These are phyloP conservation scores for Colletotrichum limetticola DNA, from an alignment of 2,329 filamentous ascomycete genomes.

Conservation along the genomic window DNA sequence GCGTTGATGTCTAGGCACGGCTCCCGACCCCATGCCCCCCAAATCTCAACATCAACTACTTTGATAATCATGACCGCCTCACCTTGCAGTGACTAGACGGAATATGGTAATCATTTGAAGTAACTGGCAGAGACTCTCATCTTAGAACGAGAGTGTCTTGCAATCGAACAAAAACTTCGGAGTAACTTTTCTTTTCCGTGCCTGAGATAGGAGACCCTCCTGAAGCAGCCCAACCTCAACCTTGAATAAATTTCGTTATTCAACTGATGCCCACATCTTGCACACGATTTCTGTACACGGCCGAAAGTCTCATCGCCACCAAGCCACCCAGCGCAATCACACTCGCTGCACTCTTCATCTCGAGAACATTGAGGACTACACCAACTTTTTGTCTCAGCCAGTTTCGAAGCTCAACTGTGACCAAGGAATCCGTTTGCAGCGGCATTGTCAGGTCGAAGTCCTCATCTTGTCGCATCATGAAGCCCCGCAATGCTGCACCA, in stretches of 20 bases:
- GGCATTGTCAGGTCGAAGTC: background rate
- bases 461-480: conserved; percentile 35
- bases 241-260: background rate
- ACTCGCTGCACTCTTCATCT: conserved; percentile 21
- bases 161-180: no score
- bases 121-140: no score
- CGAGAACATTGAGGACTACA: conserved; percentile 22
- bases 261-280: background rate
- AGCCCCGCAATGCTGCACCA: conserved; percentile 5
- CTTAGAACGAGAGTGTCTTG: no score
- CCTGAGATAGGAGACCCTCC: no score
- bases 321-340: background rate
- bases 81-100: no score
- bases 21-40: no score
- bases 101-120: no score
- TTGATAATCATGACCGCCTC: no score
- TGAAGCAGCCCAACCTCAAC: background rate
- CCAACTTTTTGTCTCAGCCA: conserved; percentile 38
- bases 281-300: background rate
- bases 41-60: no score
- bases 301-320: conserved; percentile 6
- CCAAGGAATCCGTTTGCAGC: conserved; percentile 38
- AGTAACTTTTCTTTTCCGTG: no score
- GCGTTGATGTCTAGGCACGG: no score
- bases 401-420: conserved; percentile 38